Percentiles rank a stretch among this genome's conserved stretches.
Conservation (phyloP, 2,329 filamentous ascomycete genomes). For the Fonsecaea pedrosoi region DNA sequence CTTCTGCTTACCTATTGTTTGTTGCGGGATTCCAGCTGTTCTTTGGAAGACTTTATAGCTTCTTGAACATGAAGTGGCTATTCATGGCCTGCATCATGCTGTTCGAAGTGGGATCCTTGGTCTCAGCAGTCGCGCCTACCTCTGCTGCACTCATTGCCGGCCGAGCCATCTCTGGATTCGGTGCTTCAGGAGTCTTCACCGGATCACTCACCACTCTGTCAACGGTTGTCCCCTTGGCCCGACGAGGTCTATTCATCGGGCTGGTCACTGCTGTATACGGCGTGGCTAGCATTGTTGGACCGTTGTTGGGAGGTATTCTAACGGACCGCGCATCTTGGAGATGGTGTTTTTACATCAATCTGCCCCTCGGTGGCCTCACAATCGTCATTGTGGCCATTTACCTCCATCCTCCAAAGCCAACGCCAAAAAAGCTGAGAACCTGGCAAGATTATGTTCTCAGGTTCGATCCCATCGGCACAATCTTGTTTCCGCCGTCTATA, state of each 20-base stretch:
- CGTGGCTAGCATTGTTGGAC: constrained; percentile 48
- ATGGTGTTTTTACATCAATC: constrained; percentile 41
- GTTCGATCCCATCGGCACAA: constrained; percentile 46
- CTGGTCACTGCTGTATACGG: constrained; percentile 40
- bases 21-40: too few relatives aligned
- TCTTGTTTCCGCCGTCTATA: constrained; percentile 45
- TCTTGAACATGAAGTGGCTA: constrained; percentile 52
- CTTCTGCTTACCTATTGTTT: too few relatives aligned
- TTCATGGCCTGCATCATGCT: constrained; percentile 49
- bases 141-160: constrained; percentile 50
- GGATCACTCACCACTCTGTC: constrained; percentile 45
- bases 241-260: constrained; percentile 38
- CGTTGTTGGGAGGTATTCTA: constrained; percentile 52
- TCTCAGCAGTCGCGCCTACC: constrained; percentile 49
- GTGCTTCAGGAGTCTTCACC: constrained; percentile 48
- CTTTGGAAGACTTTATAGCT: too few relatives aligned
- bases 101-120: constrained; percentile 51
- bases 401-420: constrained; percentile 26
- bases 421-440: constrained; percentile 38
- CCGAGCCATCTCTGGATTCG: constrained; percentile 52
- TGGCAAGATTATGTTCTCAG: neutral
- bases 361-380: constrained; percentile 47
- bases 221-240: constrained; percentile 39
- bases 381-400: constrained; percentile 36
- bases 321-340: constrained; percentile 45